Evolutionary conservation across 2,329 filamentous ascomycete genomes (phyloP).

Genomic region (Trichoderma pleuroti): DNA sequence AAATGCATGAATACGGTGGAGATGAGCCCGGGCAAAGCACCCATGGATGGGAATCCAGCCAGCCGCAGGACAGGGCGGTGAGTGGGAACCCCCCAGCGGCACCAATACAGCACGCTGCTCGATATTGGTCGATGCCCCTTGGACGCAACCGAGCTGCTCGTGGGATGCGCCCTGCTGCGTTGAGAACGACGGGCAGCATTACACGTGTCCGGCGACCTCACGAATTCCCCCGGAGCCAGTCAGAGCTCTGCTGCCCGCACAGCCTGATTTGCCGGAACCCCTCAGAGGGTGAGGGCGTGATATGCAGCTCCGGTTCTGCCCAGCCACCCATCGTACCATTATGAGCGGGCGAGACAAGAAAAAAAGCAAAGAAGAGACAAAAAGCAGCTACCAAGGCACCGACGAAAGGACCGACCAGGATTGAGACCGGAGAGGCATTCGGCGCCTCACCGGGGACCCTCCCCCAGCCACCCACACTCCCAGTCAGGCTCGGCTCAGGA

Average conservation of each 20-base stretch:
- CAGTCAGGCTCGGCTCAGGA: background rate
- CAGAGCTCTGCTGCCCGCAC: background rate
- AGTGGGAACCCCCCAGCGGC: background rate
- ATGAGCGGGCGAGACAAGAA: background rate
- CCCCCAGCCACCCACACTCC: background rate
- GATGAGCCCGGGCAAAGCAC: background rate
- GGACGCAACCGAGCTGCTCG: background rate
- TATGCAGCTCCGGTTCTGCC: background rate
- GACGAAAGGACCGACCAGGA: conserved; percentile 4
- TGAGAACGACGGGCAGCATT: background rate
- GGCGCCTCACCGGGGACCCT: background rate
- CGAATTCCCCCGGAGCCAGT: background rate
- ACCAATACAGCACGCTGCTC: background rate
- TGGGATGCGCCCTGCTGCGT: background rate
- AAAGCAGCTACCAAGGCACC: background rate
- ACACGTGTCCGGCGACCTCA: background rate
- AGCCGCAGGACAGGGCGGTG: conserved; percentile 8
- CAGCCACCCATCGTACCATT: conserved; percentile 4
- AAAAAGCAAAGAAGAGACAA: background rate
- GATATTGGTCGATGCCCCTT: background rate
- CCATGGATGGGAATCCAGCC: conserved; percentile 1
- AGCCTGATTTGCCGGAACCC: background rate
- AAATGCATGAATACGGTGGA: conserved; percentile 9
- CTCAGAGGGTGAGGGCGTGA: background rate
- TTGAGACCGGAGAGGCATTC: background rate